Evolutionary conservation across 257 asterid species (phyloP).

Genomic region (Solanum chmielewskii): DNA sequence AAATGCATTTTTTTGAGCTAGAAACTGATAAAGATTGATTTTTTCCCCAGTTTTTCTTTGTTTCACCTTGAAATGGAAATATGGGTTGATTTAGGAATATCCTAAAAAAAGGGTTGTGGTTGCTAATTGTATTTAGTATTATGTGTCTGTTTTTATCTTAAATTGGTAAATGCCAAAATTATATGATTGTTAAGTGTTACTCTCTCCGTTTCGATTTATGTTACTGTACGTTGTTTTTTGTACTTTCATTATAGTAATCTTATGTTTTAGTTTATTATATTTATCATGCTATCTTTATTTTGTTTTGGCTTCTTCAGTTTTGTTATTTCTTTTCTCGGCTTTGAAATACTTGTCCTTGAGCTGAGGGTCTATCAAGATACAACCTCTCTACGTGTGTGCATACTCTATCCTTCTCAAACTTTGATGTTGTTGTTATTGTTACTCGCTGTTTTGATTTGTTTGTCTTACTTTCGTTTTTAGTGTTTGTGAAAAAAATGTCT

Average conservation of each 20-base stretch:
- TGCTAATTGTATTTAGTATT: neutral
- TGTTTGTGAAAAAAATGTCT: neutral
- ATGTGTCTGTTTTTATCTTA: neutral
- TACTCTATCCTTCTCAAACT: neutral
- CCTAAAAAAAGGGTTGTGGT: neutral
- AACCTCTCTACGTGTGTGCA: neutral
- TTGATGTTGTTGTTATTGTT: neutral
- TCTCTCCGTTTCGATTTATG: neutral
- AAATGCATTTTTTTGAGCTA: neutral
- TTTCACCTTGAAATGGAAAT: neutral
- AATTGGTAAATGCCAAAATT: neutral
- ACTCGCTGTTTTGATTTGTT: neutral
- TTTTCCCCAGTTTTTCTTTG: neutral
- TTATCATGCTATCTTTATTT: too few species aligned
- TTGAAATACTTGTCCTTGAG: neutral
- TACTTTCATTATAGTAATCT: neutral
- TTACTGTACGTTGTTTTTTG: neutral
- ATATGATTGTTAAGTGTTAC: neutral
- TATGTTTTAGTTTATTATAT: neutral
- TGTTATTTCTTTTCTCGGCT: neutral
- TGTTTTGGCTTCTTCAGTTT: neutral
- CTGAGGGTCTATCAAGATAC: neutral
- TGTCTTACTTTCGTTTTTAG: neutral
- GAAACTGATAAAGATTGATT: neutral
- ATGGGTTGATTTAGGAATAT: neutral